phyloP scores from a whole-genome alignment of 352 stramenopile genomes.

The Porosira glacialis region DNA sequence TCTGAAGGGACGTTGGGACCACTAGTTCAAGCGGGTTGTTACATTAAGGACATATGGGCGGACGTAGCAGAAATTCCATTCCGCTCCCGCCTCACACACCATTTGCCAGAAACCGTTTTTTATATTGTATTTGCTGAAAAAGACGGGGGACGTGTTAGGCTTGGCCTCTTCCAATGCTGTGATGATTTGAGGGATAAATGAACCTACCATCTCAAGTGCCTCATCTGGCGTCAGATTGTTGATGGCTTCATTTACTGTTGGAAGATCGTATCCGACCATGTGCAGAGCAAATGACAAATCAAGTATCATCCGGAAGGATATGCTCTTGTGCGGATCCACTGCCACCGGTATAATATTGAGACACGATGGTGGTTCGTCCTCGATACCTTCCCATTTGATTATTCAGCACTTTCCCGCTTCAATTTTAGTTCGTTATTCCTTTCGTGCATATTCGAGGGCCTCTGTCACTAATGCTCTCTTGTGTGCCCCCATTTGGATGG shows the following conservation, averaged over 20 bases:
- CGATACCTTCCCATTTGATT: conserved; percentile 20
- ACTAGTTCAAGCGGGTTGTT: neutral
- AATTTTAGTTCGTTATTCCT: conserved; percentile 15
- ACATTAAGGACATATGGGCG: conserved; percentile 12
- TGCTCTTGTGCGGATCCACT: conserved; percentile 7
- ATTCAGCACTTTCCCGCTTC: neutral
- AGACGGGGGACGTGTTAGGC: neutral
- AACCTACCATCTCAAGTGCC: conserved; percentile 14
- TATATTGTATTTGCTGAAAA: conserved; percentile 15
- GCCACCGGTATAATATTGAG: conserved; percentile 16
- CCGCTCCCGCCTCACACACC: conserved; percentile 6
- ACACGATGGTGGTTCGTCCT: conserved; percentile 3
- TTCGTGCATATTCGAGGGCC: conserved; percentile 1
- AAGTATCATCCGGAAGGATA: conserved; percentile 5
- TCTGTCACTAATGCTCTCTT: conserved; percentile 3
- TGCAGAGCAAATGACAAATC: conserved; percentile 32
- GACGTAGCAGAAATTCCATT: conserved; percentile 45
- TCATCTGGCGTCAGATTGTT: conserved; percentile 4
- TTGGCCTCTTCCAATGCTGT: conserved; percentile 11
- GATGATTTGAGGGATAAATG: conserved; percentile 18
- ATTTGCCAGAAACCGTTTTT: conserved; percentile 21
- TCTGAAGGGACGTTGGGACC: neutral
- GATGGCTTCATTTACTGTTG: conserved; percentile 30
- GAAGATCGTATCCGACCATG: neutral
- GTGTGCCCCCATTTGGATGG: conserved; percentile 10